Percentiles rank a stretch among this genome's conserved stretches.
phyloP scores from a whole-genome alignment of 2,329 filamentous ascomycete genomes.

The Paecilomyces dactylethromorphus region DNA sequence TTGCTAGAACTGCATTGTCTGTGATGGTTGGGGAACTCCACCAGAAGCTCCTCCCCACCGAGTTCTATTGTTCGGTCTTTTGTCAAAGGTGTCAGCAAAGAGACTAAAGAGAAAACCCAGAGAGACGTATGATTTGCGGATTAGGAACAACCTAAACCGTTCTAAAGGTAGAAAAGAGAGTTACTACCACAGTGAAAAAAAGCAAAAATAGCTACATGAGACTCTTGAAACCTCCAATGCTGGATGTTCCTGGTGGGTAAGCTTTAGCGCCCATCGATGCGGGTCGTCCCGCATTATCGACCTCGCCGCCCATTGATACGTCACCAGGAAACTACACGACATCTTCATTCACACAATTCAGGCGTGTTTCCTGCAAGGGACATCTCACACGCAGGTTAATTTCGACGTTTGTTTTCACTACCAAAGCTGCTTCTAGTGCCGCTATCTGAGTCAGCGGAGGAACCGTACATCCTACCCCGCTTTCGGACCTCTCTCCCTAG shows the following conservation, averaged over 20 bases:
- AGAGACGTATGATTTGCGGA: neutral
- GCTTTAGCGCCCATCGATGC: conserved; percentile 3
- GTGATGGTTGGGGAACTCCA: neutral
- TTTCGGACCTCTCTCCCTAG: neutral
- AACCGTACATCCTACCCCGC: conserved; percentile 1
- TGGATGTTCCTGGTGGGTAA: conserved; percentile 1
- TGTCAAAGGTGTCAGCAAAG: neutral
- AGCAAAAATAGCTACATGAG: neutral
- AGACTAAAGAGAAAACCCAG: neutral
- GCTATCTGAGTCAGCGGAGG: neutral
- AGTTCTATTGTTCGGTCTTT: neutral
- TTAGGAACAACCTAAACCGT: neutral
- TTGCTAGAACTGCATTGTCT: neutral
- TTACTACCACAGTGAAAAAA: neutral
- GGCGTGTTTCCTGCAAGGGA: neutral
- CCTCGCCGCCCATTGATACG: conserved; percentile 22
- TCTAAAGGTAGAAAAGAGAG: neutral
- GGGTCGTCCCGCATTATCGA: conserved; percentile 11
- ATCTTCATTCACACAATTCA: neutral
- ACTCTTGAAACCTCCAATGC: neutral
- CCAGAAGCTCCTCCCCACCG: neutral
- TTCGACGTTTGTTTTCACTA: neutral
- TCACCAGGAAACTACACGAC: conserved; percentile 18
- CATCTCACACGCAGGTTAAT: neutral
- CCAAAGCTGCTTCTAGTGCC: neutral